Percentiles rank a stretch among this genome's conserved stretches.
phyloP scores from a whole-genome alignment of 371 early-diverging fungal genomes.

The Choanephora cucurbitarum region DNA sequence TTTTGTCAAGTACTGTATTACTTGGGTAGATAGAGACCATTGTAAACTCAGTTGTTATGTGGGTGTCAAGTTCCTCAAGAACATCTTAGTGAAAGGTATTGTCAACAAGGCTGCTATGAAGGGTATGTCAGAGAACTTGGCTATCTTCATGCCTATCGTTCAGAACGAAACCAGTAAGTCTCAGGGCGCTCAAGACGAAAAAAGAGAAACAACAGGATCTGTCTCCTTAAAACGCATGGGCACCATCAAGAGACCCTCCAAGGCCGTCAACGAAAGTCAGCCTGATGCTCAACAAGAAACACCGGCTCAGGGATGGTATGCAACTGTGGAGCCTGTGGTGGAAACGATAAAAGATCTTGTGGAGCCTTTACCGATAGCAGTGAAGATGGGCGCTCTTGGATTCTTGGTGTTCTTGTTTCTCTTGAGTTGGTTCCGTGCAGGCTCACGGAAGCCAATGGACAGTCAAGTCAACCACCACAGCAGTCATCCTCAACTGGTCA shows the following conservation, averaged over 20 bases:
- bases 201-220: constrained; percentile 10
- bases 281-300: not conserved
- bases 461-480: too few relatives aligned
- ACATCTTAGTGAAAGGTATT: constrained; percentile 55
- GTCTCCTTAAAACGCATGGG: constrained; percentile 14
- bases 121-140: constrained; percentile 49
- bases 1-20: constrained; percentile 57
- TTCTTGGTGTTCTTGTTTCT: constrained; percentile 21
- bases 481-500: constrained; percentile 1
- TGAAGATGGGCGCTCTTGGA: constrained; percentile 10
- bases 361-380: constrained; percentile 24
- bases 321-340: constrained; percentile 8
- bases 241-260: constrained; percentile 18
- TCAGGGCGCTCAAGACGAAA: not conserved
- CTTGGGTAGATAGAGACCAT: constrained; percentile 36
- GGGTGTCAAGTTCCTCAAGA: constrained; percentile 60
- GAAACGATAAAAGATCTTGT: constrained; percentile 18
- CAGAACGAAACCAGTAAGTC: not conserved
- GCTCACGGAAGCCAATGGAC: constrained; percentile 17
- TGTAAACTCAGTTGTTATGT: constrained; percentile 50
- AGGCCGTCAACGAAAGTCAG: not conserved
- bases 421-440: constrained; percentile 20
- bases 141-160: constrained; percentile 9
- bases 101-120: constrained; percentile 47
- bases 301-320: constrained; percentile 24